Evolutionary conservation across 768 basidiomycete species (phyloP).

Genomic region (Lactifluus subvellereus): DNA sequence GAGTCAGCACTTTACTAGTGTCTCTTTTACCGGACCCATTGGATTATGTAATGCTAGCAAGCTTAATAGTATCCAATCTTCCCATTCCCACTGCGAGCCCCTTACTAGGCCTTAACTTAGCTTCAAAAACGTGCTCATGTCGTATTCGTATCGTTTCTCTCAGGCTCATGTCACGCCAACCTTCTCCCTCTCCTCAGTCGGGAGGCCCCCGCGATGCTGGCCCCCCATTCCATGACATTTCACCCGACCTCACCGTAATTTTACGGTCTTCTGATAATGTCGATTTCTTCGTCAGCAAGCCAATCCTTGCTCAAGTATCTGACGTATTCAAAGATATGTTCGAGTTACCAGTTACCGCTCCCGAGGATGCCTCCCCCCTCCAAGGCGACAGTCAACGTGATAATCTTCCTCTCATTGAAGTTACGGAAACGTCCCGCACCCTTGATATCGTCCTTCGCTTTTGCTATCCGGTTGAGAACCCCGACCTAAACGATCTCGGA

Average conservation of each 20-base stretch:
- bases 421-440: conserved; percentile 13
- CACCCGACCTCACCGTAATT: conserved; percentile 12
- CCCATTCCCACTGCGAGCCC: no score
- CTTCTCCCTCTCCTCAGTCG: neutral
- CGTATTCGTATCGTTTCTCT: no score
- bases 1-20: neutral
- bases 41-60: no score
- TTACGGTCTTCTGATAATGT: conserved; percentile 22
- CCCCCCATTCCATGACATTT: conserved; percentile 16
- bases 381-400: neutral
- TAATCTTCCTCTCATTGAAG: conserved; percentile 9
- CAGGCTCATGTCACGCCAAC: conserved; percentile 1
- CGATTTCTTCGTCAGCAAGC: conserved; percentile 21
- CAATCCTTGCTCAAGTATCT: conserved; percentile 16
- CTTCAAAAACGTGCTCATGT: neutral
- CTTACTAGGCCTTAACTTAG: no score
- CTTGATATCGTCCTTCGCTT: conserved; percentile 17
- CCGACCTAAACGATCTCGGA: conserved; percentile 12
- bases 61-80: no score
- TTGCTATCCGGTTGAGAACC: conserved; percentile 20
- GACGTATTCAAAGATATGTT: conserved; percentile 20
- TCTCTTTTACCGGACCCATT: neutral
- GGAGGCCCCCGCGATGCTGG: conserved; percentile 12
- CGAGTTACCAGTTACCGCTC: conserved; percentile 8
- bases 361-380: neutral